Base-by-base conservation (phyloP, 768 basidiomycete species). In the Naematelia aurantialba region DNA sequence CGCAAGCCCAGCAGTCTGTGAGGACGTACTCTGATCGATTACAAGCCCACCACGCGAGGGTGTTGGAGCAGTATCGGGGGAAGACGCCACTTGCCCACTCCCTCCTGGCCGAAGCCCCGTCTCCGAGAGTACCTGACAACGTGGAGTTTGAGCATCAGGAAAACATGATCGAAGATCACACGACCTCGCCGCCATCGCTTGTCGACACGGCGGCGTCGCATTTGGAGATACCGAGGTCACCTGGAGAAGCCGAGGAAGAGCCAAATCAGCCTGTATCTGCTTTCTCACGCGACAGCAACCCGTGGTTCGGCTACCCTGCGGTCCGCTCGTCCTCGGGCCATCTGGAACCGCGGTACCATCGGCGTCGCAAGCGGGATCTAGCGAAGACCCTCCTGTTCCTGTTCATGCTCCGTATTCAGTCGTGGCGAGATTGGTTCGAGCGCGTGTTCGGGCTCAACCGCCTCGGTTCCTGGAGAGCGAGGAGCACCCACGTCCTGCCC, bases 241-340 rank as follows among this genome's bases (percentile, higher is more conserved):
- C 57, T 56, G 22, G 26, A 26, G 12, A 13, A 22, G 12, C n/a
- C 5, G 54, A 8, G 22, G 54, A 22, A 17, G 55, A 49, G 19
- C 22, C 22, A 29, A 26, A 26, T 56, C 56, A 42, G 31, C 25
- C 47, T 12, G 66, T 74, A 8, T 65, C 70, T 5, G 64, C 70
- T 13, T 74, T 60, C 58, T 66, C 65, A 26, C 51, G 59, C 5
- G 58, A 61, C 34, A 57, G 53, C 19, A 77, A 77, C 56, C 76
- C 76, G 25, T 74, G 69, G 72, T 77, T 72, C 44, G 76, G 76
- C 25, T 77, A 77, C 46, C 76, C 76, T 0, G 76, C 66, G 5
- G 34, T 75, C 19, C 56, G 51, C 14, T 26, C 13, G 5, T 60
- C 45, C 19, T 55, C 47, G 1, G 34, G 34, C 34, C 34, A 39